Evolutionary conservation across 352 stramenopile genomes (phyloP).

Genomic region (Globisporangium spiculum): DNA sequence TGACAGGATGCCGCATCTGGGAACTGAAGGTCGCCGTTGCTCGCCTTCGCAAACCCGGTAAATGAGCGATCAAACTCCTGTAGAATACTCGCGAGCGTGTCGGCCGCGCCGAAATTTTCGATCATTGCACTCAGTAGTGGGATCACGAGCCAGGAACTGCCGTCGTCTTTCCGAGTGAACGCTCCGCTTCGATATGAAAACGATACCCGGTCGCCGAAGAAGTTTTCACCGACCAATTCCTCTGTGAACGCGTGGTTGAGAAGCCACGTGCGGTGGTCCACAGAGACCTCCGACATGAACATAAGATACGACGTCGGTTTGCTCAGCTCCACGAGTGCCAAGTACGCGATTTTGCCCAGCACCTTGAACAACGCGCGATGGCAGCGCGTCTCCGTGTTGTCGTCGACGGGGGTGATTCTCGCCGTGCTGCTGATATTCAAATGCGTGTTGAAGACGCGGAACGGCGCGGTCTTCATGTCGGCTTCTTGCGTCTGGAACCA

Average conservation of each 20-base stretch:
- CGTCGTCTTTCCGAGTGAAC: slow-evolving; percentile 39
- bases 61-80: slow-evolving; percentile 34
- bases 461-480: slow-evolving; percentile 20
- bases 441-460: slow-evolving; percentile 24
- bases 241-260: slow-evolving; percentile 29
- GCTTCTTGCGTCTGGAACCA: slow-evolving; percentile 33
- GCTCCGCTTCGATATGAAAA: slow-evolving; percentile 33
- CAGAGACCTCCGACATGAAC: slow-evolving; percentile 39
- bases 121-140: slow-evolving; percentile 35
- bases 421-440: slow-evolving; percentile 20
- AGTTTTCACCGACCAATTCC: slow-evolving; percentile 31
- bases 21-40: slow-evolving; percentile 36
- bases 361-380: slow-evolving; percentile 47
- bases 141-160: slow-evolving; percentile 38
- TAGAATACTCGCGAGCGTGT: slow-evolving; percentile 19
- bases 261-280: slow-evolving; percentile 32
- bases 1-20: slow-evolving; percentile 33
- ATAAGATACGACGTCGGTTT: slow-evolving; percentile 43
- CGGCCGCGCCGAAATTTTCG: slow-evolving; percentile 19
- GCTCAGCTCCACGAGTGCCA: slow-evolving; percentile 33
- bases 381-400: slow-evolving; percentile 30
- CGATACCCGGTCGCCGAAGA: slow-evolving; percentile 30
- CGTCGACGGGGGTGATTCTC: slow-evolving; percentile 16
- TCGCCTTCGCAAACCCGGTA: slow-evolving; percentile 25
- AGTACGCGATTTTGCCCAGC: slow-evolving; percentile 32